Base-by-base conservation (phyloP, 805 yeast species). In the Suhomyces sp. region DNA sequence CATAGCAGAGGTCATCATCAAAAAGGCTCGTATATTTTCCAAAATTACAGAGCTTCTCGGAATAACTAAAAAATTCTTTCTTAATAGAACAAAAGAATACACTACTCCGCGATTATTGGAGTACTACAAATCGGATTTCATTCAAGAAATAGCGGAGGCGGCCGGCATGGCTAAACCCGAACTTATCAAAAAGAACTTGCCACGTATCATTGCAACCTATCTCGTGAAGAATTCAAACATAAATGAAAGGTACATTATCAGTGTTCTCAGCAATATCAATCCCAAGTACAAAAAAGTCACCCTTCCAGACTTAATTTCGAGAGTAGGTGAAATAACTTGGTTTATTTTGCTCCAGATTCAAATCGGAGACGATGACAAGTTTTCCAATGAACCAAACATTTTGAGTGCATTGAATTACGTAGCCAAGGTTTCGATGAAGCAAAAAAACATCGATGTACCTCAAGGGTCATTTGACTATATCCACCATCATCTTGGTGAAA, bases 71-170 rank as follows among this genome's bases (percentile, higher is more conserved):
- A 76, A 74, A 17, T 82, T 81, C 17, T 87, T 94, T 48, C 71
- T 92, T 24, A 75, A 75, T 33, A 75, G 93, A 49, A 89, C 96
- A 4, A 81, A 83, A 44, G 80, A 82, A 17, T 86, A 83, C 60
- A 88, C 92, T 0, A 78, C 92, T 0, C 97, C 98, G 0, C 79
- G 85, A 56, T 73, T 92, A 6, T 76, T 91, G 50, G 84, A 85
- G 8, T 82, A 82, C 45, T 83, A 85, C 60, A 81, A 84, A 54
- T 75, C 76, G 44, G 89, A 84, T 57, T 80, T 82, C 22, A 75
- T 92, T 22, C 78, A 81, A 43, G 83, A 78, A 47, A 82, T 89
- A 49, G 87, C 93, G 0, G 72, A 69, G 3, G 77, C 80, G 0
- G 67, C 78, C 3, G 75, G 75, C n/a, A 64, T 69, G 49, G 59